Evolutionary conservation across 1,284 basidiomycete genomes (phyloP), one percentile per base, ranked within the genome.

Genomic region (Cryptococcus sp.): DNA sequence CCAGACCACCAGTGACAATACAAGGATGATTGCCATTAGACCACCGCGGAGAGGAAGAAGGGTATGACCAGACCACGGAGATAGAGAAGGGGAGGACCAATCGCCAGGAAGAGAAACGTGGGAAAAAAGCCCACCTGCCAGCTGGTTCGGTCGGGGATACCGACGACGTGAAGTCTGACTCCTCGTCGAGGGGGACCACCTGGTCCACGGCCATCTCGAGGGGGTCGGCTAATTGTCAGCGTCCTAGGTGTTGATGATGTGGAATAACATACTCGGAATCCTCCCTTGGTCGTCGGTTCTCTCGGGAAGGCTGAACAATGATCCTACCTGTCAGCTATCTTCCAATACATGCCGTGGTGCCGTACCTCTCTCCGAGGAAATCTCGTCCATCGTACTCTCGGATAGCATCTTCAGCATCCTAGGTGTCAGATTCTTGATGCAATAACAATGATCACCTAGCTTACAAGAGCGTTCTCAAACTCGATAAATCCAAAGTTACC

Each of bases 401-500:
- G 36, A 92, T 82, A 42, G 89, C 91, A 69, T 93, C 89, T 69
- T 97, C 92, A 10, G 92, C 92, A 60, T 96, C 93, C 86, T 92
- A 60, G 25, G 46, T 25, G 37, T 45, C 22, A 39, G 21, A 44
- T 60, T 31, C n/a, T n/a, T n/a, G n/a, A n/a, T 61, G 55, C 50
- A 44, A 45, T 41, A 36, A 10, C 28, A 22, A 36, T 11, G 18
- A 14, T 45, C 34, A 53, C 48, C 22, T 19, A 23, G 61, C 74
- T 55, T 67, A 83, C 88, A 76, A 86, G 85, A 28, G 84, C 76
- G 64, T 78, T 87, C 72, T 92, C 91, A 66, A 92, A 96, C 76
- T 96, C 92, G 64, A 96, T 84, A 69, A 97, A 96, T 46, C 91
- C 92, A 67, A 94, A 96, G 40, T 88, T 88, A 50, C 88, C 90